Base-by-base conservation (phyloP, 495 filamentous ascomycete species). In the Cenococcum geophilum region DNA sequence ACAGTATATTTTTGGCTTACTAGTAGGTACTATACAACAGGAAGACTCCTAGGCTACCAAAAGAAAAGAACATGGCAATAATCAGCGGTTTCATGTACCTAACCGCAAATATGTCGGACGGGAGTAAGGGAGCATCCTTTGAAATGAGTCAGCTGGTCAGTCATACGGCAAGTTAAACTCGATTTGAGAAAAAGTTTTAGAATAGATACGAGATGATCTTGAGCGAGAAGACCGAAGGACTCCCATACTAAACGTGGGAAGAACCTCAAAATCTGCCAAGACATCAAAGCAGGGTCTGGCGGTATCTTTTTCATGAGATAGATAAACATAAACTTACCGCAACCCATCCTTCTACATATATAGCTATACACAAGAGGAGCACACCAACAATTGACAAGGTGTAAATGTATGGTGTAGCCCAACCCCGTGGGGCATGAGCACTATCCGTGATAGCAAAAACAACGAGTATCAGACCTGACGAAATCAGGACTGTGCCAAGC, bases 361-460 rank as follows among this genome's bases (percentile, higher is more conserved):
- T 76, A 16, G 87, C 80, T 0, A 72, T 72, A 0, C 72, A 72
- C 0, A 92, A 75, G 4, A 85, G 60, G 8, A 87, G 22, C 3
- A 76, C 65, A 6, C 89, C 88, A 2, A 84, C 37, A 27, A 85
- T 72, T 20, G 89, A 80, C 1, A 81, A 80, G 34, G 83, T 72
- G 20, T 76, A 77, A 47, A 91, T 86, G 62, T 92, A 89, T 14
- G 88, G 86, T 2, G 87, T 89, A 37, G 65, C 72, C 88, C 89
- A 95, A 5, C 85, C 80, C 16, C 86, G 65, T 0, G 84, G 81
- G 0, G 88, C 87, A 68, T 87, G 81, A 0, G 85, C 81, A 22
- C 82, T 83, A 23, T 91, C 86, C 4, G 89, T 92, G 62, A 95
- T 82, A 10, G 89, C 86, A 68, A 86, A 95, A 0, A 92, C 86